Evolutionary conservation across 2,329 filamentous ascomycete genomes (phyloP).

Genomic region (Calonectria pseudoreteaudii): DNA sequence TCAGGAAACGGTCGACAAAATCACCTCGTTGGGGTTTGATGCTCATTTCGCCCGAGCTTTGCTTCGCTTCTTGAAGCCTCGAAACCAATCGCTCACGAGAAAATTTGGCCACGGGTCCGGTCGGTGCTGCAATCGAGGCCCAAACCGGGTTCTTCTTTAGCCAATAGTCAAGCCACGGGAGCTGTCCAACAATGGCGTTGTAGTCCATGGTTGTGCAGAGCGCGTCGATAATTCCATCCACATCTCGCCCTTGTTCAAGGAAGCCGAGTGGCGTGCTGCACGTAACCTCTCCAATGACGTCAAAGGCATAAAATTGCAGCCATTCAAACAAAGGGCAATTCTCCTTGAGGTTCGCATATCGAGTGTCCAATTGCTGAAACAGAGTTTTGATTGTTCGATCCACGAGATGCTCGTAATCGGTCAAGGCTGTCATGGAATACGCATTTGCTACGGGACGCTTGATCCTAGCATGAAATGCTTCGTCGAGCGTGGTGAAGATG

Average conservation of each 20-base stretch:
- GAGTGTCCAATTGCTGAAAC: conserved; percentile 24
- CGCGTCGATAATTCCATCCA: conserved; percentile 28
- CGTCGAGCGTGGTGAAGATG: conserved; percentile 37
- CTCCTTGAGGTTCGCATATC: conserved; percentile 16
- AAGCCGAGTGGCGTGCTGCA: conserved; percentile 33
- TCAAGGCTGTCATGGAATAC: conserved; percentile 35
- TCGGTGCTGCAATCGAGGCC: conserved; percentile 17
- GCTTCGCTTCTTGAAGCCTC: conserved; percentile 7
- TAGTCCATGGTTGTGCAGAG: conserved; percentile 32
- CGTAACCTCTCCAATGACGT: conserved; percentile 35
- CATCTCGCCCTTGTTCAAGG: conserved; percentile 27
- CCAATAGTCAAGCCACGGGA: conserved; percentile 39
- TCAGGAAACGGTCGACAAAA: conserved; percentile 35
- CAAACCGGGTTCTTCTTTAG: conserved; percentile 37
- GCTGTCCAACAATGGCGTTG: conserved; percentile 34
- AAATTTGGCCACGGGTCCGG: conserved; percentile 17
- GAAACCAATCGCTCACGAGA: conserved; percentile 18
- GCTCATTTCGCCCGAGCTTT: too few species aligned
- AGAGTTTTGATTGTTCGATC: conserved; percentile 34
- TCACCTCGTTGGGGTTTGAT: not conserved
- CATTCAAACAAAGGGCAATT: conserved; percentile 37
- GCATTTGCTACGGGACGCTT: conserved; percentile 38
- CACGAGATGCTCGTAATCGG: conserved; percentile 36
- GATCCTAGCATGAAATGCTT: conserved; percentile 35
- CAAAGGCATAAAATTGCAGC: conserved; percentile 37